These are phyloP conservation scores for Penicillium decumbens DNA, from an alignment of 2,329 filamentous ascomycete genomes.

Conservation along the genomic window DNA sequence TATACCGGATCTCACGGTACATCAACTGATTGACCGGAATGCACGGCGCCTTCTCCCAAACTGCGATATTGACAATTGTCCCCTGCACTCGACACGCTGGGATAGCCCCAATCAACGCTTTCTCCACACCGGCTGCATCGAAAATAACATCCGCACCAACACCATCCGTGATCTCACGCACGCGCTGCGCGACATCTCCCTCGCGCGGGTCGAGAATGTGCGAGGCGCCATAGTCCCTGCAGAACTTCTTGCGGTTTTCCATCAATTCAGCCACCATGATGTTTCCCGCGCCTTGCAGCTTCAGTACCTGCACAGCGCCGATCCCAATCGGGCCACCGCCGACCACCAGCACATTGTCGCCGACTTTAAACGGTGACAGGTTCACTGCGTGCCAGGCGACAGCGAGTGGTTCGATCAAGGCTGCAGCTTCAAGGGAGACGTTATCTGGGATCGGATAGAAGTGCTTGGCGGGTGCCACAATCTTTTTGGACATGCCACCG, in stretches of 20 bases:
- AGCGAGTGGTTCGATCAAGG: constrained; percentile 59
- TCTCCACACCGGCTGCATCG: constrained; percentile 58
- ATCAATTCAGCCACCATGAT: constrained; percentile 58
- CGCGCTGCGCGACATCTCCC: constrained; percentile 44
- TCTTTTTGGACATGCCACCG: constrained; percentile 27
- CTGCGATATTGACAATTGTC: constrained; percentile 59
- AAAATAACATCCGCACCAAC: constrained; percentile 56
- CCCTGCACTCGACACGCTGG: constrained; percentile 51
- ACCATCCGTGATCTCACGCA: constrained; percentile 45
- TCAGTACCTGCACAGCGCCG: constrained; percentile 55
- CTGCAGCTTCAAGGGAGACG: constrained; percentile 37
- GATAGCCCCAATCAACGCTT: constrained; percentile 45
- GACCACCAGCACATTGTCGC: constrained; percentile 51
- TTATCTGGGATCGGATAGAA: constrained; percentile 25
- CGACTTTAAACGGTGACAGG: constrained; percentile 44
- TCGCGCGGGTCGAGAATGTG: constrained; percentile 51
- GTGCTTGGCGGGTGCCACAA: constrained; percentile 24
- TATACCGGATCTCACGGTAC: constrained; percentile 51
- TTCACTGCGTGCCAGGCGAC: constrained; percentile 62
- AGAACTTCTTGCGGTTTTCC: constrained; percentile 48
- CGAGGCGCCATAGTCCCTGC: constrained; percentile 53
- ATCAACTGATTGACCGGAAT: constrained; percentile 54
- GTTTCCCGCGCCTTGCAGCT: constrained; percentile 49
- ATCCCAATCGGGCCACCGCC: constrained; percentile 62
- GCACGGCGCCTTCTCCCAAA: constrained; percentile 56